Evolutionary conservation across 768 basidiomycete species (phyloP), one percentile per base, ranked within the genome.

Genomic region (Cubamyces sp.): DNA sequence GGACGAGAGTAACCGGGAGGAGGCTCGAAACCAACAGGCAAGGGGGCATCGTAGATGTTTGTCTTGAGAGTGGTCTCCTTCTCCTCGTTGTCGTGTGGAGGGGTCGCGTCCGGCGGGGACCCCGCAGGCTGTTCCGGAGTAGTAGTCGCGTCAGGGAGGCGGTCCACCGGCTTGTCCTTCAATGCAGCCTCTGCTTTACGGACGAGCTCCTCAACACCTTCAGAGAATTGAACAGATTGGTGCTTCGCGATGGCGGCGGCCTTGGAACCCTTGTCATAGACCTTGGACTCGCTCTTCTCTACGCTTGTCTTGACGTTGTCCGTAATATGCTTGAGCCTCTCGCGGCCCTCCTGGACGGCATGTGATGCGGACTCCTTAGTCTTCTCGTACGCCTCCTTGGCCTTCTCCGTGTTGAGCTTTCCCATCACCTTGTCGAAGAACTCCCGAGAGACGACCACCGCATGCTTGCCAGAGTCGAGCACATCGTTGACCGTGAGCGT

Each of bases 11-110:
- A 98, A 19, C 96, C 96, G 23, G 93, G 93, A 37, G 96, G 96
- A 11, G 90, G 93, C 74, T 98, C 95, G 73, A 92, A 93, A 14
- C 95, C 96, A 53, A 99, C 76, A n/a, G 96, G 97, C 23, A 98
- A 80, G 6, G 89, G 88, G 18, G 76, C 82, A 47, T 77, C 75
- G 71, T 96, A 96, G 19, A 90, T 77, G 28, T 77, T 76, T n/a
- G 61, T 65, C 9, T 57, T 56, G 11, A 63, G 46, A 59, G 69
- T 60, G 23, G 62, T 43, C 45, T 63, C 28, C 64, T 64, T 64
- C 53, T 47, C 21, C n/a, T 61, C 47, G 57, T 56, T 61, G 28
- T 57, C 66, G 16, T 72, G 65, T 12, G 69, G 62, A 11, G 73
- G 64, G 18, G 72, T 71, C 41, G 65, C 48, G 39, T 70, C 69